phyloP scores from a whole-genome alignment of 2,329 filamentous ascomycete species.

The Achaetomium macrosporum region DNA sequence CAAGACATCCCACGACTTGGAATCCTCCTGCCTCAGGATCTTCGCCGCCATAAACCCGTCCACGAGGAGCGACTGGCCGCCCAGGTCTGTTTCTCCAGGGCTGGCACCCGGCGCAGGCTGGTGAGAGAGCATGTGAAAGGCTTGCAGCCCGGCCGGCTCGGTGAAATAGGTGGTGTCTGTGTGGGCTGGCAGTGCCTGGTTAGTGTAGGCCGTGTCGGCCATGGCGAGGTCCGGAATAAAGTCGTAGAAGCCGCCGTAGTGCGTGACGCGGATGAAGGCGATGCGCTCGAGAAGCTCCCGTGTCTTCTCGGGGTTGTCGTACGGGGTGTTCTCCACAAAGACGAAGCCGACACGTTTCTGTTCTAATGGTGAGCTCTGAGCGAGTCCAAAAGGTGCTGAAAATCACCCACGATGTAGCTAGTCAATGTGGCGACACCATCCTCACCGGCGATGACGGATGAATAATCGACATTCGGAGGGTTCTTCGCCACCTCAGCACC shows the following conservation, averaged over 20 bases:
- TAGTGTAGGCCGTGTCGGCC: constrained; percentile 90
- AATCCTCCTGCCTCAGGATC: constrained; percentile 50
- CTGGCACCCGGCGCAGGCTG: constrained; percentile 38
- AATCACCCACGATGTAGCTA: constrained; percentile 51
- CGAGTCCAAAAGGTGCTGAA: background rate
- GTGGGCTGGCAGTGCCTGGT: constrained; percentile 73
- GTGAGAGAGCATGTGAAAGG: constrained; percentile 87
- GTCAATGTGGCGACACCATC: constrained; percentile 57
- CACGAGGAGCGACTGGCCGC: constrained; percentile 75
- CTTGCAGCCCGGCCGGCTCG: constrained; percentile 83
- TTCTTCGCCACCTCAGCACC: constrained; percentile 32
- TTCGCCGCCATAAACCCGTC: constrained; percentile 75
- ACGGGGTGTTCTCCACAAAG: constrained; percentile 66
- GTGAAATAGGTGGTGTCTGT: constrained; percentile 96
- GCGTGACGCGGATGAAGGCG: constrained; percentile 80
- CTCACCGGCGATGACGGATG: constrained; percentile 49
- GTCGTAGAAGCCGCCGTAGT: constrained; percentile 77
- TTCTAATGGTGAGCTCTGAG: background rate
- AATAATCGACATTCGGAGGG: constrained; percentile 56
- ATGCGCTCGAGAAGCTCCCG: constrained; percentile 72
- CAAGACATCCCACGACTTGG: constrained; percentile 53
- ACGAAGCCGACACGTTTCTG: constrained; percentile 68
- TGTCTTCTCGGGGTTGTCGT: constrained; percentile 61
- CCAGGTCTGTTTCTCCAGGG: constrained; percentile 31
- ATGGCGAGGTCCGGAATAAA: constrained; percentile 84